Evolutionary conservation across 2,329 filamentous ascomycete species (phyloP).

Genomic region (Alternaria atra): DNA sequence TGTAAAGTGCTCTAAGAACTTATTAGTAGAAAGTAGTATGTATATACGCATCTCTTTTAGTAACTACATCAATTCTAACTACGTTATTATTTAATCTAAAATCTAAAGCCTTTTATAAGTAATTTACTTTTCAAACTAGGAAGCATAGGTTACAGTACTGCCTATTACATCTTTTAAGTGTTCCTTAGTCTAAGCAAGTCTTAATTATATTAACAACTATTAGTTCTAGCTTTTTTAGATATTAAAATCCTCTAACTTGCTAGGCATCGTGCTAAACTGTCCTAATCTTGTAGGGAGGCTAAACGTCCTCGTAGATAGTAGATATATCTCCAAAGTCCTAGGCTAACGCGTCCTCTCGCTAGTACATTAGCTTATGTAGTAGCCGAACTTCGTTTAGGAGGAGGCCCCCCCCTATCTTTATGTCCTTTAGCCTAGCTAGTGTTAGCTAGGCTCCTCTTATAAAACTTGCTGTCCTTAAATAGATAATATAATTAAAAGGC

Average conservation of each 20-base stretch:
- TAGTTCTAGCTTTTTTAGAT: neutral
- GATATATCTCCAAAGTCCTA: too few species aligned
- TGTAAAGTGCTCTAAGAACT: neutral
- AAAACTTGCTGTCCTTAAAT: too few species aligned
- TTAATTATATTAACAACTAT: neutral
- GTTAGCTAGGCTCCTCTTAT: too few species aligned
- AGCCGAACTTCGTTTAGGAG: too few species aligned
- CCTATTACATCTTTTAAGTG: neutral
- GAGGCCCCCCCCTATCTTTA: too few species aligned
- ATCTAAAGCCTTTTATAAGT: neutral
- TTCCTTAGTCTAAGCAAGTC: too few species aligned
- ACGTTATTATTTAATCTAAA: conserved; percentile 6
- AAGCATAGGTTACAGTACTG: conserved; percentile 9
- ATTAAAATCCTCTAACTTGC: neutral
- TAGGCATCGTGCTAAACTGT: neutral
- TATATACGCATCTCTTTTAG: neutral
- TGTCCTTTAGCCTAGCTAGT: too few species aligned
- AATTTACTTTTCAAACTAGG: neutral
- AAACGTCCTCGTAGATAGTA: too few species aligned
- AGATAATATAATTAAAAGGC: too few species aligned
- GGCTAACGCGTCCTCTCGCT: too few species aligned
- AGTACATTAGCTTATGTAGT: too few species aligned
- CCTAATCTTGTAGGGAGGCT: neutral
- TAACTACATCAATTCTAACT: neutral
- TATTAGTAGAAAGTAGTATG: neutral